These are phyloP conservation scores for Ceratobasidium sp. DNA, from an alignment of 1,284 basidiomycete species.

Conservation along the genomic window DNA sequence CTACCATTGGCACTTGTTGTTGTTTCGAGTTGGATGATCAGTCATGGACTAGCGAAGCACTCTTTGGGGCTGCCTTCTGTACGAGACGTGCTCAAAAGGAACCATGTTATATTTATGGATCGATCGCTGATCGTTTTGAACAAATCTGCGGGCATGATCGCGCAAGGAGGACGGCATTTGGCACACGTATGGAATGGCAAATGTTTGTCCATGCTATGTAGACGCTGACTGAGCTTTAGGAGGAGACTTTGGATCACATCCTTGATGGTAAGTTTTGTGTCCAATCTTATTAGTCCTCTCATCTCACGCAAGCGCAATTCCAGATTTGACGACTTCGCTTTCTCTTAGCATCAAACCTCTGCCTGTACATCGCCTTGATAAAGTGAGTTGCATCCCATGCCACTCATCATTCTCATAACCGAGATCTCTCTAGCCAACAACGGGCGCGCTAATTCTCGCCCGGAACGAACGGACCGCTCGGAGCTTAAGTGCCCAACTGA, in stretches of 20 bases:
- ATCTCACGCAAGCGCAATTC: neutral
- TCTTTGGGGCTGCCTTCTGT: neutral
- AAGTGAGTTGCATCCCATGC: conserved; percentile 59
- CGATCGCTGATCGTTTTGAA: conserved; percentile 69
- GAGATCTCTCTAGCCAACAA: conserved; percentile 65
- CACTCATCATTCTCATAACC: conserved; percentile 15
- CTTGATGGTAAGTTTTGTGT: conserved; percentile 4
- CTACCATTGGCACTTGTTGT: no score
- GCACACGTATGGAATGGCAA: conserved; percentile 13
- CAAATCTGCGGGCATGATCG: conserved; percentile 72
- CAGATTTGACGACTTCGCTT: conserved; percentile 61
- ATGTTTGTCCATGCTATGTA: no score
- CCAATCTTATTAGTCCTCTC: neutral
- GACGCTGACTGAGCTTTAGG: conserved; percentile 1
- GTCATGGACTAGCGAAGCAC: neutral
- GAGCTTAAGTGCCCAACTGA: conserved; percentile 65
- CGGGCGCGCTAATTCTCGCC: conserved; percentile 72
- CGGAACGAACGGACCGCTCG: conserved; percentile 62
- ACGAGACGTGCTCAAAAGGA: neutral
- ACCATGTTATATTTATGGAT: conserved; percentile 56
- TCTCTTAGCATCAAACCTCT: conserved; percentile 59
- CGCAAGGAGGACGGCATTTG: conserved; percentile 60
- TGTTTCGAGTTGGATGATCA: neutral
- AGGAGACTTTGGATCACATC: conserved; percentile 13
- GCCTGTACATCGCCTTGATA: conserved; percentile 77